Percentiles rank a stretch among this genome's conserved stretches.
Evolutionary conservation across 1,139 yeast species (phyloP).

Genomic region (Scheffersomyces illinoinensis): DNA sequence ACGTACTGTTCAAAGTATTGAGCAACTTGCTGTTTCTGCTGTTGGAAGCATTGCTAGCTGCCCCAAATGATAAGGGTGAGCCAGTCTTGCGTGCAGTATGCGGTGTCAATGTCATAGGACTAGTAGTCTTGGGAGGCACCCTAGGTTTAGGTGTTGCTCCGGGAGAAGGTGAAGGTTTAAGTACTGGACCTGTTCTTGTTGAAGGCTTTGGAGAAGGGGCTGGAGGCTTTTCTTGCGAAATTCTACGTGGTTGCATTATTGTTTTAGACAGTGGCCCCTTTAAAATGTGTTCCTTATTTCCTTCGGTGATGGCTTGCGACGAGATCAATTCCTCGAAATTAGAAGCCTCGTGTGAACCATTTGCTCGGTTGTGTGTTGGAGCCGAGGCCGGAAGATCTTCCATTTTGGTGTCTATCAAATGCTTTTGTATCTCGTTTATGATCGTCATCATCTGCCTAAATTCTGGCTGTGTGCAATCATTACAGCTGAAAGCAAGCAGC

Average conservation of each 20-base stretch:
- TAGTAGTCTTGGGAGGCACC: constrained; percentile 1
- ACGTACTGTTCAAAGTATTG: constrained; percentile 22
- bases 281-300: constrained; percentile 24
- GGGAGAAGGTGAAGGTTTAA: constrained; percentile 5
- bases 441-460: constrained; percentile 31
- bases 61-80: constrained; percentile 26
- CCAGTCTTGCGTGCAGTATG: constrained; percentile 3
- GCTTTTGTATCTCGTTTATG: constrained; percentile 30
- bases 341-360: constrained; percentile 7
- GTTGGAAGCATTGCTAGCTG: constrained; percentile 14
- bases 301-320: constrained; percentile 32
- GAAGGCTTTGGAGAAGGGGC: constrained; percentile 2
- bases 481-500: constrained; percentile 41
- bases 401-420: constrained; percentile 30
- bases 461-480: constrained; percentile 39
- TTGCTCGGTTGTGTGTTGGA: constrained; percentile 5
- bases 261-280: constrained; percentile 24
- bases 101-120: constrained; percentile 13
- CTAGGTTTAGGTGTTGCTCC: constrained; percentile 6
- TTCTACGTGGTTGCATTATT: constrained; percentile 11
- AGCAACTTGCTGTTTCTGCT: constrained; percentile 16
- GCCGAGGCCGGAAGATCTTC: constrained; percentile 22
- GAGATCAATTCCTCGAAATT: constrained; percentile 35
- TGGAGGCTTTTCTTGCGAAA: neutral
- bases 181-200: constrained; percentile 1